Percentiles rank a stretch among this genome's conserved stretches.
phyloP scores from a whole-genome alignment of 345 rosid genomes.

The Syzygium aromaticum region DNA sequence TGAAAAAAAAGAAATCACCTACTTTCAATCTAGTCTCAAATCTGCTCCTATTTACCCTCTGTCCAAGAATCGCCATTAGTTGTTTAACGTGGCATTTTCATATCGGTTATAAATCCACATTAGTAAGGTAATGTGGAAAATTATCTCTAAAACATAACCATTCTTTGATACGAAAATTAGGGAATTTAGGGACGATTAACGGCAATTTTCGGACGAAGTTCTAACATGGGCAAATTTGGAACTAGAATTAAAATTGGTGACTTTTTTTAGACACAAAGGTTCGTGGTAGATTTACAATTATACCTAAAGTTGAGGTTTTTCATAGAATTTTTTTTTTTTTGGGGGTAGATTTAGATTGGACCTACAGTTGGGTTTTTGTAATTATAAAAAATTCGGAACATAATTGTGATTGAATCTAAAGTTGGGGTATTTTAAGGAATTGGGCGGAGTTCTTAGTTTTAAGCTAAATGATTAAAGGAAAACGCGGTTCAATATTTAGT shows the following conservation, averaged over 20 bases:
- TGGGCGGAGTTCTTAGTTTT: not conserved
- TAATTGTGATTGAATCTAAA: not conserved
- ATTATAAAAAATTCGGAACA: rapidly evolving
- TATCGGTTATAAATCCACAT: not conserved
- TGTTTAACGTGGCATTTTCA: not conserved
- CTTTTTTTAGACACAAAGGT: not conserved
- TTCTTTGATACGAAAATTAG: not conserved
- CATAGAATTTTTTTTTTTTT: not conserved
- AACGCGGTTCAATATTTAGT: not conserved
- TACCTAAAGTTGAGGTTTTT: not conserved
- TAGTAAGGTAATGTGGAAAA: not conserved
- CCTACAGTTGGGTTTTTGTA: not conserved
- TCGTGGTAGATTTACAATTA: not conserved
- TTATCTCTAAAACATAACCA: not conserved
- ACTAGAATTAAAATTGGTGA: not conserved
- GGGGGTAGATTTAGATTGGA: not conserved
- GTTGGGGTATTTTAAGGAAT: not conserved
- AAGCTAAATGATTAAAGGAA: not conserved
- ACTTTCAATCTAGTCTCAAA: not conserved
- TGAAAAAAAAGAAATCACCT: not conserved
- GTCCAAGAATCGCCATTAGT: rapidly evolving
- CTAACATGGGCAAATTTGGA: not conserved
- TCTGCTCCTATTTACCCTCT: not conserved
- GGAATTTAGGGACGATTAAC: not conserved
- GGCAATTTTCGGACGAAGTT: rapidly evolving